phyloP scores from a whole-genome alignment of 2,329 filamentous ascomycete genomes.

The Sclerotinia sclerotiorum region DNA sequence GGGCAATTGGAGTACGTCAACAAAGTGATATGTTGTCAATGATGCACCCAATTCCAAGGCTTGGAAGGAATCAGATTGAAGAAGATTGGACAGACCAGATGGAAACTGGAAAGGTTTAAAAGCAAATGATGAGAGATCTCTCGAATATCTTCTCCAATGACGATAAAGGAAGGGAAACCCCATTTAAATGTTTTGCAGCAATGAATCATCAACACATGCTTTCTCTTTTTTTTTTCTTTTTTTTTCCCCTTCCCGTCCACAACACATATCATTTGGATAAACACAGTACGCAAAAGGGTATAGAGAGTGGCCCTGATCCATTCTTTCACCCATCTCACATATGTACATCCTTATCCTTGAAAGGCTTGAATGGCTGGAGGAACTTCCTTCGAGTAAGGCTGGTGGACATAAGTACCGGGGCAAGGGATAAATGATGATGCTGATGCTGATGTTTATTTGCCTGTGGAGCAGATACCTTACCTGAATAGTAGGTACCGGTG shows the following conservation, averaged over 20 bases:
- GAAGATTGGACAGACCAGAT: neutral
- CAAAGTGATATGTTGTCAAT: neutral
- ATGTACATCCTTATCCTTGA: neutral
- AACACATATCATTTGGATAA: neutral
- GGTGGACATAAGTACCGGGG: neutral
- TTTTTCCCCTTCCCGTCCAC: neutral
- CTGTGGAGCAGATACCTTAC: neutral
- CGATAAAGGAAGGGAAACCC: neutral
- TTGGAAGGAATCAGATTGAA: neutral
- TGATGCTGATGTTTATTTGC: neutral
- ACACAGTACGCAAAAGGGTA: neutral
- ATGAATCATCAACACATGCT: neutral
- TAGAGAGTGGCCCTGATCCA: slow-evolving; percentile 7
- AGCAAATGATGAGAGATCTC: neutral
- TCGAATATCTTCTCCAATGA: neutral
- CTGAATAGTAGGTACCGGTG: no score
- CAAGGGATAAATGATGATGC: neutral
- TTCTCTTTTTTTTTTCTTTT: no score
- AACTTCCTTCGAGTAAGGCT: slow-evolving; percentile 9
- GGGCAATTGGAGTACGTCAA: slow-evolving; percentile 8
- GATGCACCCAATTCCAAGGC: neutral
- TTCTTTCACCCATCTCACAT: slow-evolving; percentile 4
- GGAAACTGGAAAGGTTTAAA: neutral
- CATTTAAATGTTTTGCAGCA: neutral
- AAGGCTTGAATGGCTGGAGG: neutral